Evolutionary conservation across 2,329 filamentous ascomycete genomes (phyloP), one percentile per base, ranked within the genome.

Genomic region (Myriosclerotinia duriaeana): DNA sequence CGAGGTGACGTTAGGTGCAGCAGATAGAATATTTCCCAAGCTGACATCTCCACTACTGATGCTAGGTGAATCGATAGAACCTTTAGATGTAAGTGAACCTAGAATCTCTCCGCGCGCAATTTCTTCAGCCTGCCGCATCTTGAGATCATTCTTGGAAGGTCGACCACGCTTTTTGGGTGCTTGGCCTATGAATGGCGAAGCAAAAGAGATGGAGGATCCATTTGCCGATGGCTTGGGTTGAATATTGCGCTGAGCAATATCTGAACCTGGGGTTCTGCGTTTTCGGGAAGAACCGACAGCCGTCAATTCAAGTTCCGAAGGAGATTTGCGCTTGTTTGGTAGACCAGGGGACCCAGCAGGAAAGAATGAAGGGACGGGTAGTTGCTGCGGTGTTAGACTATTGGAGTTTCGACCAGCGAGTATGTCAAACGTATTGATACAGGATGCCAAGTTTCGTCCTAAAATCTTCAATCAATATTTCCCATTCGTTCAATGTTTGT

Each of bases 111-210:
- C 73, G 50, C 73, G 67, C 34, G 68, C 69, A 40, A 76, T 71
- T 48, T 71, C 71, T 54, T 73, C 72, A 60, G 62, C 65, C 44
- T 72, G 69, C 30, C 70, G 68, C n/a, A 67, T 66, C 64, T 75
- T 72, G 30, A 74, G 64, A 52, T 74, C 74, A 50, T 72, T 71
- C 66, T 76, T 76, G 8, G 74, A 73, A 34, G 75, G 75, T 34
- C 75, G 71, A 48, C 75, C 74, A 34, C 75, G 71, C 66, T 72
- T 74, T 69, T 72, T 76, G 8, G 69, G 59, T 46, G 46, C 36
- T 20, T 64, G 53, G 38, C 66, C 64, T 20, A 67, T 46, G 34
- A 67, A 63, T 8, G 69, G 64, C n/a, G 71, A 62, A 17, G 68
- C 48, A 56, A 71, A 70, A 12, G 70, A 68, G n/a, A 66, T 61